These are phyloP conservation scores for Cenococcum geophilum DNA, from an alignment of 495 filamentous ascomycete species.

Conservation along the genomic window DNA sequence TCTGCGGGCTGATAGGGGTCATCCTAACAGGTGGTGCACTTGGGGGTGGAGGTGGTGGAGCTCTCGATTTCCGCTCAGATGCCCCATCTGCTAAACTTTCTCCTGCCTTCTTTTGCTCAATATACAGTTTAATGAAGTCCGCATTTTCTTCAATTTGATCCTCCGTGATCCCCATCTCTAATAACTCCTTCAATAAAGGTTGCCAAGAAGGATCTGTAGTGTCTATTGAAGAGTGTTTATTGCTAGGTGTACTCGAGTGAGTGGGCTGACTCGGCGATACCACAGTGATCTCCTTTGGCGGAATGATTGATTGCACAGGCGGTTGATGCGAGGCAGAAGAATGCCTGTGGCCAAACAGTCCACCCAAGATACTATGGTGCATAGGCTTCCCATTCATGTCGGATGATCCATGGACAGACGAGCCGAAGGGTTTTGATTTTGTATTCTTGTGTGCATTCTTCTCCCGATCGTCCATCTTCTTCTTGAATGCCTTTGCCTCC, in stretches of 20 bases:
- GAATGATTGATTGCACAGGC: constrained; percentile 49
- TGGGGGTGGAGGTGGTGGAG: constrained; percentile 58
- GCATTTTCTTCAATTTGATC: constrained; percentile 88
- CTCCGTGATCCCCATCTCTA: constrained; percentile 81
- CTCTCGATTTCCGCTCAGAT: constrained; percentile 47
- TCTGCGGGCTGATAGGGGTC: constrained; percentile 57
- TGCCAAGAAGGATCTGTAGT: constrained; percentile 77
- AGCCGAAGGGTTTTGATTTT: constrained; percentile 62
- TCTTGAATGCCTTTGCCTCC: constrained; percentile 87
- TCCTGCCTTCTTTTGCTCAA: constrained; percentile 69
- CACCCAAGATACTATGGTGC: constrained; percentile 35
- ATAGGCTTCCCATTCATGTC: constrained; percentile 44
- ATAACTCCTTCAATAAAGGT: constrained; percentile 74
- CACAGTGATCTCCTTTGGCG: constrained; percentile 29
- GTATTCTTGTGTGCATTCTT: constrained; percentile 89
- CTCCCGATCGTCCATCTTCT: constrained; percentile 90
- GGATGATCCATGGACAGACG: constrained; percentile 33
- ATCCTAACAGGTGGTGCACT: constrained; percentile 36
- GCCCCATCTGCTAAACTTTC: constrained; percentile 37
- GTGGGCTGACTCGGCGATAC: constrained; percentile 32
- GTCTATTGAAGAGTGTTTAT: constrained; percentile 62
- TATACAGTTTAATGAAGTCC: constrained; percentile 90
- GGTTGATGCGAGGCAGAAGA: constrained; percentile 51
- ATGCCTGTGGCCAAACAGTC: constrained; percentile 62
- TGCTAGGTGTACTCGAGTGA: constrained; percentile 27